Base-by-base conservation (phyloP, 2,329 filamentous ascomycete species). In the Fonsecaea nubica region DNA sequence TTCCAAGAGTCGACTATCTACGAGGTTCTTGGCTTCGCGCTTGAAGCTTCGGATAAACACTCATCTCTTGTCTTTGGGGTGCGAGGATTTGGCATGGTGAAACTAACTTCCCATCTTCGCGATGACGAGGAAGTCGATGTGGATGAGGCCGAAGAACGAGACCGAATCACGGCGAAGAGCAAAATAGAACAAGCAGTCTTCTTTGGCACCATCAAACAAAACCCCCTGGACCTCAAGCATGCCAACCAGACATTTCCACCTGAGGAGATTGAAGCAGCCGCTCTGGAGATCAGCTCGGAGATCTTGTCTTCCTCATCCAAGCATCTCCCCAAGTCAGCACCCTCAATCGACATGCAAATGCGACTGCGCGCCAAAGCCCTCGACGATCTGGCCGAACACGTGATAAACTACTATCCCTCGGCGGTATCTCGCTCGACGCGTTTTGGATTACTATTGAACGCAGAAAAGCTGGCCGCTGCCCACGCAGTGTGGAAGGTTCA, bases 141-240 rank as follows among this genome's bases (percentile, higher is more conserved):
- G 54, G 80, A 81, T 52, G 72, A 75, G 30, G 42, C 65, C 21
- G 76, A 77, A 64, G 69, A 71, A 10, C 80, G 80, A 71, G 70
- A 70, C 13, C 80, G 80, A 71, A 86, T 96, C 15, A 93, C 91
- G 0, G 91, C 92, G 6, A 95, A 92, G 79, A 92, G 89, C 79
- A 97, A 95, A 78, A 85, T 99, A 48, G 92, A 97, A 75, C 93
- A 99, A 79, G 93, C 93, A 2, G 91, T 98, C 0, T 98, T 97
- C 79, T 98, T 92, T 76, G 93, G 93, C 1, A 88, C 87, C 56
- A 88, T 91, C 75, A 85, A 89, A 68, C 88, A 92, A 74, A 98
- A 93, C 73, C 91, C 94, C n/a, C 80, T 99, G n/a, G 89, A 93
- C 68, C 92, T 99, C 73, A 87, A 90, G 52, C 86, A 89, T 52